Evolutionary conservation across 352 stramenopile genomes (phyloP), one percentile per base, ranked within the genome.

Genomic region (Globisporangium emineosum): DNA sequence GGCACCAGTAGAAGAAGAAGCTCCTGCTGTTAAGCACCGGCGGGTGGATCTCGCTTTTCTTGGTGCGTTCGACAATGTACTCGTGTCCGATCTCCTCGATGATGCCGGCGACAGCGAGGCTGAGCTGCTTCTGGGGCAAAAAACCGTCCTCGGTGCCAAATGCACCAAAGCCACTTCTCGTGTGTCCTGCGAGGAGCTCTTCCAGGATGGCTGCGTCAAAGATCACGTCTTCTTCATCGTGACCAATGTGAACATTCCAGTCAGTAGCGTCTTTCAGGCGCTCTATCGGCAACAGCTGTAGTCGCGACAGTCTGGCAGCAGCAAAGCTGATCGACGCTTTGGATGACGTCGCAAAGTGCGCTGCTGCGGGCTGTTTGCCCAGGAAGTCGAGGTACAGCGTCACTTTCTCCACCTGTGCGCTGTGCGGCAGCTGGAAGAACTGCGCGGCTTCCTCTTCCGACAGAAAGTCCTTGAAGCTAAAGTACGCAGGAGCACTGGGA

Each of bases 1-100:
- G 86, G 59, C 86, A 93, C 86, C 86, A 94, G 54, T 92, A 89
- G 61, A 94, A 85, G 69, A 87, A 92, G 60, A 93, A 94, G 60
- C 86, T 94, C 12, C 86, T 75, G 61, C 83, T 91, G 62, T 93
- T 94, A 29, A 94, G 78, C 29, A 86, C 80, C 0, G 69, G 77
- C 15, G 73, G 60, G 17, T 69, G 78, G 3, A 73, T 60, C 32
- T 73, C 60, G 13, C 73, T 76, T 23, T 64, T 68, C 57, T 86
- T 88, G 40, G 69, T 83, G 21, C 70, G 70, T 65, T 94, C 83
- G 32, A 92, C 71, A 19, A 82, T 67, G 66, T 94, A 94, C 40
- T 71, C 66, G 62, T 94, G 86, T 10, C 72, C 72, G 33, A 94
- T 91, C 42, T 71, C 60, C 45, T 88, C 71, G 9, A 91, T 67